These are phyloP conservation scores for Craterostigma plantagineum DNA, from an alignment of 257 asterid genomes.

Conservation along the genomic window DNA sequence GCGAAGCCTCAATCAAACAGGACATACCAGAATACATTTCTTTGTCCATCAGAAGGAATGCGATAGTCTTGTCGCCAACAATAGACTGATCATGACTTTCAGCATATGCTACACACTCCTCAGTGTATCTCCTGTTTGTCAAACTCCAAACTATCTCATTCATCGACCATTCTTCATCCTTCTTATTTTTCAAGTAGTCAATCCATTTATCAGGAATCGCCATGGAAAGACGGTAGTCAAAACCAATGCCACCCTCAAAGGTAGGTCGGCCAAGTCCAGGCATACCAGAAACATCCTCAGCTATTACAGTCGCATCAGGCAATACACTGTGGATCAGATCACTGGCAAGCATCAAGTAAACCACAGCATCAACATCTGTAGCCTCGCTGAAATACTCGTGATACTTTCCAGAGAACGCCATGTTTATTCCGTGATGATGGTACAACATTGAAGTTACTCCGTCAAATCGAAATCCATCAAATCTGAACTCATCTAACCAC, in stretches of 20 bases:
- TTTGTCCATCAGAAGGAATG: slow-evolving; percentile 81
- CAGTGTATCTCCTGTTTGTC: slow-evolving; percentile 85
- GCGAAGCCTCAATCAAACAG: slow-evolving; percentile 66
- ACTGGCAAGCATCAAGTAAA: slow-evolving; percentile 85
- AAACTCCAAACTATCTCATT: slow-evolving; percentile 53
- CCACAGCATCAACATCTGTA: slow-evolving; percentile 88
- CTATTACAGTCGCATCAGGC: slow-evolving; percentile 80
- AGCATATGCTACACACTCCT: slow-evolving; percentile 90
- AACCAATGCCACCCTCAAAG: slow-evolving; percentile 85
- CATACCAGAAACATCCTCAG: slow-evolving; percentile 98
- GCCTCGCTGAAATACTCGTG: slow-evolving; percentile 69
- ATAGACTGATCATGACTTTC: slow-evolving; percentile 99
- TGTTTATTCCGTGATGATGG: slow-evolving; percentile 82
- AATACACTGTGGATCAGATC: slow-evolving; percentile 52
- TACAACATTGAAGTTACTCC: slow-evolving; percentile 96
- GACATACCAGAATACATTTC: slow-evolving; percentile 97
- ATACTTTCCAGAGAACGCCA: slow-evolving; percentile 70
- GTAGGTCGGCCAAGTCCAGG: slow-evolving; percentile 83
- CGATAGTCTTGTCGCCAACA: slow-evolving; percentile 91
- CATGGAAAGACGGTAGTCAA: slow-evolving; percentile 93
- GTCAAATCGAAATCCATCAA: slow-evolving; percentile 95
- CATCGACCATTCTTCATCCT: slow-evolving; percentile 79
- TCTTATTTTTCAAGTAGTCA: slow-evolving; percentile 65
- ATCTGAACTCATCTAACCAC: slow-evolving; percentile 88
- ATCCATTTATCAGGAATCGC: slow-evolving; percentile 98